Evolutionary conservation across 164 flowering plant genomes (phyloP).

Genomic region (Hamamelis virginiana): DNA sequence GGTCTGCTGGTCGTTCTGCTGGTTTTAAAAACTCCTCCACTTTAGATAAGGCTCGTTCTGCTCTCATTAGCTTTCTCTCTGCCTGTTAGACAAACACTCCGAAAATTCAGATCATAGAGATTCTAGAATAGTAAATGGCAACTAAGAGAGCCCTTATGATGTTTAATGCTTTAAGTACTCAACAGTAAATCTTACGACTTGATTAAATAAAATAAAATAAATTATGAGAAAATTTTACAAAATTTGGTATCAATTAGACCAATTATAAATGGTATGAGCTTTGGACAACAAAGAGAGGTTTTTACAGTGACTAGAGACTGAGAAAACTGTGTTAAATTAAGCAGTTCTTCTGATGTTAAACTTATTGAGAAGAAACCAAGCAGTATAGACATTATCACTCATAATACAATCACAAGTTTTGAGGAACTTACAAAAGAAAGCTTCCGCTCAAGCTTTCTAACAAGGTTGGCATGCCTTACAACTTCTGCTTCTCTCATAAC

Average conservation of each 20-base stretch:
- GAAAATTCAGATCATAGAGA: not conserved
- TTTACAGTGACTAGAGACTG: not conserved
- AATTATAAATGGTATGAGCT: not conserved
- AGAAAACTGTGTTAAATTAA: not conserved
- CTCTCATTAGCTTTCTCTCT: slow-evolving; percentile 64
- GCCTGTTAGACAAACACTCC: slow-evolving; percentile 40
- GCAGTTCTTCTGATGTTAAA: no score
- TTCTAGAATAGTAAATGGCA: not conserved
- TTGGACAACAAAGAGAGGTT: not conserved
- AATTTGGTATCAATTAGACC: not conserved
- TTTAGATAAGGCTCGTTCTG: slow-evolving; percentile 67
- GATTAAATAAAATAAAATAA: not conserved
- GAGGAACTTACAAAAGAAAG: slow-evolving; percentile 68
- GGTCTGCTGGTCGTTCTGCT: slow-evolving; percentile 51
- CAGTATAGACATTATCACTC: not conserved
- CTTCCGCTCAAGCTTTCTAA: slow-evolving; percentile 75
- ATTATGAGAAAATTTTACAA: not conserved
- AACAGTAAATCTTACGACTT: not conserved
- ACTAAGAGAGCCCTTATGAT: not conserved
- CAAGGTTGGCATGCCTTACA: slow-evolving; percentile 63
- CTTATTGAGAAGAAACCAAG: not conserved
- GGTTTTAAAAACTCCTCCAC: slow-evolving; percentile 81
- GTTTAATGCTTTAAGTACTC: not conserved
- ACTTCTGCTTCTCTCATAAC: slow-evolving; percentile 68
- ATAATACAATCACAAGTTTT: not conserved